A percentile compares a stretch with the other conserved stretches of the same genome.
phyloP scores from a whole-genome alignment of 768 basidiomycete genomes.

The Hericium coralloides region DNA sequence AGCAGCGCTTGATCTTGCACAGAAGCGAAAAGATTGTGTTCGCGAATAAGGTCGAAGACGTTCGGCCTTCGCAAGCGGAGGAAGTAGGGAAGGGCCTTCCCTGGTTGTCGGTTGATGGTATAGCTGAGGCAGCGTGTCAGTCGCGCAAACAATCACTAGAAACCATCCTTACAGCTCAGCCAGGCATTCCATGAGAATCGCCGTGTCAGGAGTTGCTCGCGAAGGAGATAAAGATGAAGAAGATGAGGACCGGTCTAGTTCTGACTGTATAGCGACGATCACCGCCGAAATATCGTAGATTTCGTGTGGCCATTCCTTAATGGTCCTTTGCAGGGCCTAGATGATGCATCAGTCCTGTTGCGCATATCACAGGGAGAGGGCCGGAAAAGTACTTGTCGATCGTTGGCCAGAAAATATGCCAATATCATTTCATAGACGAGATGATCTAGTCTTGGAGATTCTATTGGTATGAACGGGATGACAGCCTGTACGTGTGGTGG shows the following conservation, averaged over 20 bases:
- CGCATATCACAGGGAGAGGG: not conserved
- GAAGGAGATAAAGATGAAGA: constrained; percentile 31
- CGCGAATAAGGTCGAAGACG: constrained; percentile 90
- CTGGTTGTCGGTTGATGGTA: constrained; percentile 82
- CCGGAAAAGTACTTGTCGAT: constrained; percentile 46
- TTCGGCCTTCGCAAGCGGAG: constrained; percentile 78
- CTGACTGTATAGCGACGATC: constrained; percentile 80
- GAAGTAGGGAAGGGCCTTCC: constrained; percentile 88
- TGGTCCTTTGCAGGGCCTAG: constrained; percentile 67
- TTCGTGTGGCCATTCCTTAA: constrained; percentile 82
- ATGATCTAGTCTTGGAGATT: constrained; percentile 69
- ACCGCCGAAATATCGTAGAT: constrained; percentile 87
- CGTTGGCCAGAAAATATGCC: constrained; percentile 73
- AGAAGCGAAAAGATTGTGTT: constrained; percentile 89
- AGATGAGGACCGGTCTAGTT: constrained; percentile 57
- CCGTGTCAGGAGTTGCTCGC: constrained; percentile 35
- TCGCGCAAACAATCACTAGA: not conserved
- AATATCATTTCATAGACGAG: constrained; percentile 95
- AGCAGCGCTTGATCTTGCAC: constrained; percentile 90
- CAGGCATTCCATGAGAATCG: constrained; percentile 85
- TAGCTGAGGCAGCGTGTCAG: constrained; percentile 42
- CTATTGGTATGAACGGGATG: constrained; percentile 83
- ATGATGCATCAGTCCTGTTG: not conserved
- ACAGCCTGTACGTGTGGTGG: constrained; percentile 44
- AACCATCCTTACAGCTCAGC: constrained; percentile 65